A percentile compares a stretch with the other conserved stretches of the same genome.
These are phyloP conservation scores for Dothideomycetes sp. DNA, from an alignment of 2,329 filamentous ascomycete genomes.

Conservation along the genomic window DNA sequence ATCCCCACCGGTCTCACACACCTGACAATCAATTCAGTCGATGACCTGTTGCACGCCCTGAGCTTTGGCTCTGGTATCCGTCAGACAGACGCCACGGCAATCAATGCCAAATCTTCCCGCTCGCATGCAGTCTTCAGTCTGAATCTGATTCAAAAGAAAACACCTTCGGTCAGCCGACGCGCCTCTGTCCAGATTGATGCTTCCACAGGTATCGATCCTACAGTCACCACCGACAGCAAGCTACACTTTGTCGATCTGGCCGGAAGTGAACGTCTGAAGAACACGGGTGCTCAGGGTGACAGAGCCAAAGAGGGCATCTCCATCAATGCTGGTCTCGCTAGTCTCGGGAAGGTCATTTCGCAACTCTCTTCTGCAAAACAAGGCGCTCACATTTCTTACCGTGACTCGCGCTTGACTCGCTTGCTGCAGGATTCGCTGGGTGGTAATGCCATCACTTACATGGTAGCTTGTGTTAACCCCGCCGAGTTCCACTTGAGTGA, in stretches of 20 bases:
- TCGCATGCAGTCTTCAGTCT: constrained; percentile 96
- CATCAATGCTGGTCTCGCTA: constrained; percentile 92
- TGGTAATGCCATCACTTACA: constrained; percentile 96
- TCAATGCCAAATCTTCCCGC: constrained; percentile 94
- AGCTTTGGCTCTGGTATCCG: constrained; percentile 90
- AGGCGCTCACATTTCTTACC: constrained; percentile 90
- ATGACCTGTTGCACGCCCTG: constrained; percentile 80
- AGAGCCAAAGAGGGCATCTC: constrained; percentile 93
- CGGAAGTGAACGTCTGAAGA: constrained; percentile 92
- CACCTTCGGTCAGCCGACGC: constrained; percentile 55
- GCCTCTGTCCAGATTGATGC: constrained; percentile 78
- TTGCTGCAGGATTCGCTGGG: constrained; percentile 93
- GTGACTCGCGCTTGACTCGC: constrained; percentile 92
- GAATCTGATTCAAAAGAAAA: constrained; percentile 79
- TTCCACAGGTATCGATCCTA: constrained; percentile 55
- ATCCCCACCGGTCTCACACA: constrained; percentile 83
- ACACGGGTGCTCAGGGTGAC: constrained; percentile 90
- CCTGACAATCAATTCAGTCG: constrained; percentile 79
- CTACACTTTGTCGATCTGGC: constrained; percentile 97
- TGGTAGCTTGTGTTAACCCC: constrained; percentile 97
- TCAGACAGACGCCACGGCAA: constrained; percentile 92
- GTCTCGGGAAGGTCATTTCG: constrained; percentile 94
- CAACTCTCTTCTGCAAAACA: constrained; percentile 85
- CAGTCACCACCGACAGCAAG: constrained; percentile 91
- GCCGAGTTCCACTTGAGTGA: constrained; percentile 96